Base-by-base conservation (phyloP, 306 rosid species). In the Luffa acutangula region DNA sequence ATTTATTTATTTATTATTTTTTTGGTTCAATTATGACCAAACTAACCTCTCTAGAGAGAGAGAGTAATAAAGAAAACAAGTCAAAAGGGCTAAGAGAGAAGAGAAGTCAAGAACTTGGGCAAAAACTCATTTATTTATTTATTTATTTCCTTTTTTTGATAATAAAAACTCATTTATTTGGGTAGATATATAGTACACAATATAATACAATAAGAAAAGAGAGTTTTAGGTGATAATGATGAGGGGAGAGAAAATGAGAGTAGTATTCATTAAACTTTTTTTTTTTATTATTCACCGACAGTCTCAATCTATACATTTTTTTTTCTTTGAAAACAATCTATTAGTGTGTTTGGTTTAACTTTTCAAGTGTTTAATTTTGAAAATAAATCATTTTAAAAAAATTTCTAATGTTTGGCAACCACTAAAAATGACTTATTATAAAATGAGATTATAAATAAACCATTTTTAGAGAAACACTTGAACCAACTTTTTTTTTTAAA, bases 281-380 rank as follows among this genome's bases (percentile, higher is more conserved):
- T 25, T 25, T n/a, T n/a, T n/a, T n/a, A n/a, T n/a, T n/a, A 67
- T 67, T 67, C 75, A 67, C 75, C 75, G 75, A 67, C 75, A 66
- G 14, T 65, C 72, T 65, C 72, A 5, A 34, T 65, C 72, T 65
- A 34, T 48, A 34, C n/a, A 65, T 65, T 65, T 63, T 63, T 25
- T 25, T 25, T 25, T 25, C 31, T 25, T 25, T 25, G 31, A 25
- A 25, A 25, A 25, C 31, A 25, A 25, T 25, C 31, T 25, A n/a
- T n/a, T n/a, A n/a, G n/a, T n/a, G n/a, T n/a, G n/a, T n/a, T n/a
- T n/a, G n/a, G n/a, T n/a, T n/a, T n/a, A n/a, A n/a, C n/a, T n/a
- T n/a, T n/a, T n/a, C n/a, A n/a, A n/a, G n/a, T n/a, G n/a, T n/a
- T n/a, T n/a, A n/a, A n/a, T n/a, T n/a, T n/a, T n/a, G n/a, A n/a